Conservation (phyloP, 768 basidiomycete species). For the Chalciporus piperatus region DNA sequence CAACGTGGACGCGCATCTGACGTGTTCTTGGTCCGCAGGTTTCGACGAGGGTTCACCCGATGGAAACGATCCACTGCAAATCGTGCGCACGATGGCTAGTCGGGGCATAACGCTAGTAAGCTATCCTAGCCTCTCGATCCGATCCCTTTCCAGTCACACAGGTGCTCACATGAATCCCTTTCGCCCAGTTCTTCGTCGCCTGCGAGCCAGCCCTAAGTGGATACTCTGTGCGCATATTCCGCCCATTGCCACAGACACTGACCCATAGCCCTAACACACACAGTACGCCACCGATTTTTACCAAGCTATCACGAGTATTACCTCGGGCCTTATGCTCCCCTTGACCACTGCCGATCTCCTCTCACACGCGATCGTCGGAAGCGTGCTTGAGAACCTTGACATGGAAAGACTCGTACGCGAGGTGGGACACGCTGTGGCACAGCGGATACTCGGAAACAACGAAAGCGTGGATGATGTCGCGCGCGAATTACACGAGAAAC, state of each 20-base stretch:
- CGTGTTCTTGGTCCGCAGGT: constrained; percentile 43
- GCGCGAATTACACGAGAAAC: constrained; percentile 86
- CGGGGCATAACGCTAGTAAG: constrained; percentile 87
- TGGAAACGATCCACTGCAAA: constrained; percentile 83
- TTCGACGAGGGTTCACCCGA: constrained; percentile 95
- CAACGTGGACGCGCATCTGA: constrained; percentile 9
- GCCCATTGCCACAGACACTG: constrained; percentile 13
- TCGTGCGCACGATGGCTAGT: constrained; percentile 87
- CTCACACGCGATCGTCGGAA: constrained; percentile 93
- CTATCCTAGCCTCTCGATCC: constrained; percentile 9
- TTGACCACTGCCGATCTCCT: constrained; percentile 93
- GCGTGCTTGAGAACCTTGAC: constrained; percentile 95
- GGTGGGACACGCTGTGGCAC: constrained; percentile 90
- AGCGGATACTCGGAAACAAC: constrained; percentile 87
- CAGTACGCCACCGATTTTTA: constrained; percentile 94
- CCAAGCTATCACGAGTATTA: constrained; percentile 87
- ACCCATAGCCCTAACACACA: constrained; percentile 12
- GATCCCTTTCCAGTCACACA: neutral
- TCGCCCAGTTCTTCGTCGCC: constrained; percentile 89
- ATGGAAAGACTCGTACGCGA: constrained; percentile 96
- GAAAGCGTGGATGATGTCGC: constrained; percentile 98
- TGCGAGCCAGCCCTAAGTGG: constrained; percentile 96
- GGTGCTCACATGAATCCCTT: constrained; percentile 5
- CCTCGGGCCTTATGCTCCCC: constrained; percentile 94
- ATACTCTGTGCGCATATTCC: constrained; percentile 62